Conservation (phyloP, 805 yeast species). For the Cyberlindnera mycetangii region DNA sequence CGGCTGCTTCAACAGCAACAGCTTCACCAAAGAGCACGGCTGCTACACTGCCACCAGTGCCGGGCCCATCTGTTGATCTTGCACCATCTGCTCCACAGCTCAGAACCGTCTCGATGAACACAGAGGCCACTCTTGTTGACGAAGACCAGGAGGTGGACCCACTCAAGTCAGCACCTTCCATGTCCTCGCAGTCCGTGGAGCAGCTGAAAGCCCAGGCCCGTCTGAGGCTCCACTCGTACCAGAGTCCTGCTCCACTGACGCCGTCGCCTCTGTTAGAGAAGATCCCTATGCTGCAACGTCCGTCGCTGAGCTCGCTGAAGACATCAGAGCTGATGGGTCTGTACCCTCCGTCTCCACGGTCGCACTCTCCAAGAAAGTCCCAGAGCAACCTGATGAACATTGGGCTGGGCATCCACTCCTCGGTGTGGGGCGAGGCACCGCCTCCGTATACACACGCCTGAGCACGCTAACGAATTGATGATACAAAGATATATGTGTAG, state of each 20-base stretch:
- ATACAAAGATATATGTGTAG: not conserved
- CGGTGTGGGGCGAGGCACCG: conserved; percentile 17
- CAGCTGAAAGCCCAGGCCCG: not conserved
- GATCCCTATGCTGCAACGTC: conserved; percentile 12
- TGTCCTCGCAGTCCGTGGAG: not conserved
- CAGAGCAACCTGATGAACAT: conserved; percentile 23
- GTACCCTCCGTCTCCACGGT: conserved; percentile 15
- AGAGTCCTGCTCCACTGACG: not conserved
- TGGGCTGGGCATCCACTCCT: conserved; percentile 20
- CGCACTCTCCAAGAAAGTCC: conserved; percentile 27
- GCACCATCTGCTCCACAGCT: conserved; percentile 2
- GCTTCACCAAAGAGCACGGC: not conserved
- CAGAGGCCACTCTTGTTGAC: conserved; percentile 23
- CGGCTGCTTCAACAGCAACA: not conserved
- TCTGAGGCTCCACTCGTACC: not conserved
- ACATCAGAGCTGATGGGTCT: conserved; percentile 10
- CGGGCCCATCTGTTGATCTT: not conserved
- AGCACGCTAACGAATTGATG: not conserved
- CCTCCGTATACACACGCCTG: conserved; percentile 17
- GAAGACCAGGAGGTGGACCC: conserved; percentile 2
- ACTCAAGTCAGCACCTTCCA: not conserved
- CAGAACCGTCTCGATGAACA: conserved; percentile 17
- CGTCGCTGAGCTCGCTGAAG: conserved; percentile 19
- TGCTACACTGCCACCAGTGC: not conserved
- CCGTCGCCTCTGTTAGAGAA: conserved; percentile 20